Evolutionary conservation across 2,329 filamentous ascomycete species (phyloP).

Genomic region (Scedosporium aurantiacum): DNA sequence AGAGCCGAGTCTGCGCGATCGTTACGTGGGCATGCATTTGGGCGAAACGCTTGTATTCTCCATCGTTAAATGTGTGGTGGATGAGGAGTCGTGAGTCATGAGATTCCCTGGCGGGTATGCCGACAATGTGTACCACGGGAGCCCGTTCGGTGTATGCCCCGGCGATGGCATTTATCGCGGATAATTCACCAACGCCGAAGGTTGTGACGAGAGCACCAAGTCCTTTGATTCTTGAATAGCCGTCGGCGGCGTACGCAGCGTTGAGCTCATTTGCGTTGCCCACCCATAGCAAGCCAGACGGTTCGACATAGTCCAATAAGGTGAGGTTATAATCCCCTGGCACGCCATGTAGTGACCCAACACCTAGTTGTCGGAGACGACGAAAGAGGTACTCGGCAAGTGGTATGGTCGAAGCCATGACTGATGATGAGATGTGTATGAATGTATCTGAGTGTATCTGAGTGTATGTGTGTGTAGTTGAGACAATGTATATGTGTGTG

Average conservation of each 20-base stretch:
- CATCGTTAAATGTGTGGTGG: conserved; percentile 64
- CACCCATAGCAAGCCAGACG: conserved; percentile 50
- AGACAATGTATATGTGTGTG: no score
- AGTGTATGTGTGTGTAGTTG: no score
- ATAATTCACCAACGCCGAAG: conserved; percentile 66
- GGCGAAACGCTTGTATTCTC: conserved; percentile 73
- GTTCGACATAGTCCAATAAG: conserved; percentile 53
- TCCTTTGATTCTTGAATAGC: conserved; percentile 63
- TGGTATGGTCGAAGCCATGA: conserved; percentile 19
- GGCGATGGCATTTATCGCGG: conserved; percentile 61
- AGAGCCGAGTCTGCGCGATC: conserved; percentile 59
- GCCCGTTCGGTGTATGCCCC: conserved; percentile 66
- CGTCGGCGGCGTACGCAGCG: conserved; percentile 69
- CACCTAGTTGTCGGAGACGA: conserved; percentile 51
- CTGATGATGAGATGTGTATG: no score
- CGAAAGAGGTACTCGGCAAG: conserved; percentile 58
- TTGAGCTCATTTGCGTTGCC: conserved; percentile 65
- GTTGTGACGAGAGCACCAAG: conserved; percentile 63
- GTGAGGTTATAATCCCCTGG: conserved; percentile 65
- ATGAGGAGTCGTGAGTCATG: conserved; percentile 37
- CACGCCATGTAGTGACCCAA: conserved; percentile 55
- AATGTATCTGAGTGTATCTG: no score
- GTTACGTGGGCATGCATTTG: conserved; percentile 67
- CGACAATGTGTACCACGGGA: conserved; percentile 59
- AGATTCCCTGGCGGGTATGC: conserved; percentile 36